A percentile compares a stretch with the other conserved stretches of the same genome.
Evolutionary conservation across 257 asterid genomes (phyloP).

Genomic region (Plectranthus barbatus): DNA sequence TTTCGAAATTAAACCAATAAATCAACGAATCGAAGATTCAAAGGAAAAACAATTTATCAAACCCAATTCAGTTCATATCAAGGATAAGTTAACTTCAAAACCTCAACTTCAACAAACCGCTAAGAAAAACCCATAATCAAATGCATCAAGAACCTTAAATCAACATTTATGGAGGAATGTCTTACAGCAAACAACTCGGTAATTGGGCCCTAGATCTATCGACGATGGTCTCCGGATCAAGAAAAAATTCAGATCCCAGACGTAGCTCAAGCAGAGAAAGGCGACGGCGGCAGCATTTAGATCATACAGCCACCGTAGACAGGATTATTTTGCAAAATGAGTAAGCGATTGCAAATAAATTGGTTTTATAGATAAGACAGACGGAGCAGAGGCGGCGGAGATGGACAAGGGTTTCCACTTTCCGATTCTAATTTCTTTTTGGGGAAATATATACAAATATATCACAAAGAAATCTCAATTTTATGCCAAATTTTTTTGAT

Average conservation of each 20-base stretch:
- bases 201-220: conserved; percentile 1
- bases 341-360: neutral
- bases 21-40: neutral
- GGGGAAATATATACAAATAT: no score
- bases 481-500: no score
- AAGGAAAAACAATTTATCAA: neutral
- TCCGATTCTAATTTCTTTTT: neutral
- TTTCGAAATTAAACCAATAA: neutral
- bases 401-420: neutral
- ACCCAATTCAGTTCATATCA: neutral
- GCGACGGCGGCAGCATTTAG: neutral
- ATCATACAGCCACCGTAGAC: neutral
- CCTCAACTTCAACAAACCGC: neutral
- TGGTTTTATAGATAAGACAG: neutral
- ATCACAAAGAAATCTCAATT: no score
- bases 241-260: neutral
- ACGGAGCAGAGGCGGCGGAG: neutral
- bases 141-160: neutral
- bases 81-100: no score
- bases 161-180: neutral
- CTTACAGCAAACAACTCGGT: neutral
- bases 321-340: neutral
- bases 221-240: neutral
- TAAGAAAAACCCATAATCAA: neutral
- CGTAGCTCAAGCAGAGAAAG: neutral